Evolutionary conservation across 78 protist species (phyloP), one percentile per base, ranked within the genome.

Genomic region (Speleostelium caveatum): DNA sequence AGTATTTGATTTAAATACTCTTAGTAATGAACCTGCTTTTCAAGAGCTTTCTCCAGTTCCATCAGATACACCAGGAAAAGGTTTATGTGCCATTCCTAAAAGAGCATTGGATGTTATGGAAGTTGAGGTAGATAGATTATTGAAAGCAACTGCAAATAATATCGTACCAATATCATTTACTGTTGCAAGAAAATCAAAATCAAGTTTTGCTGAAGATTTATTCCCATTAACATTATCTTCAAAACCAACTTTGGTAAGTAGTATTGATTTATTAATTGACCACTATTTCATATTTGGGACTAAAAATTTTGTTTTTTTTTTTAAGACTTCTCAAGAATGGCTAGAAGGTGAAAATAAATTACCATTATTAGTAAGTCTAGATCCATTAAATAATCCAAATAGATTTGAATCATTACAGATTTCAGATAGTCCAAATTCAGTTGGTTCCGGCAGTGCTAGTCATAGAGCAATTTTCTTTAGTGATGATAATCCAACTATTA

Each of bases 51-150:
- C 39, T 55, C 80, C 93, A 51, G 86, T 71, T 71, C 95, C 86
- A 35, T 59, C 97, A 2, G 89, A 75, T 63, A 88, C 92, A 2
- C 98, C 98, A n/a, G 80, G 87, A 71, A 90, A 89, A 36, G 98
- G 98, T 59, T 30, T 94, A 56, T 91, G 94, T 30, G 53, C 73
- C 19, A 21, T 97, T 56, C 98, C 98, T 66, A 98, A 98, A 96
- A 76, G 96, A n/a, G 94, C 79, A 24, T 49, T 75, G 59, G 86
- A 92, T 45, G 86, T 92, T 17, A 92, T 92, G 95, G 89, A 77
- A 38, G 86, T 41, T 60, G 95, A 92, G 45, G 73, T 92, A 14
- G 58, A 69, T 28, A 38, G 87, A n/a, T 0, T 92, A 8, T 55
- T 85, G 51, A 92, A 80, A 38, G 55, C 86, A 5, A 92, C 95